These are phyloP conservation scores for Scenedesmus sp. DNA, from an alignment of 163 green algal genomes.

Conservation along the genomic window DNA sequence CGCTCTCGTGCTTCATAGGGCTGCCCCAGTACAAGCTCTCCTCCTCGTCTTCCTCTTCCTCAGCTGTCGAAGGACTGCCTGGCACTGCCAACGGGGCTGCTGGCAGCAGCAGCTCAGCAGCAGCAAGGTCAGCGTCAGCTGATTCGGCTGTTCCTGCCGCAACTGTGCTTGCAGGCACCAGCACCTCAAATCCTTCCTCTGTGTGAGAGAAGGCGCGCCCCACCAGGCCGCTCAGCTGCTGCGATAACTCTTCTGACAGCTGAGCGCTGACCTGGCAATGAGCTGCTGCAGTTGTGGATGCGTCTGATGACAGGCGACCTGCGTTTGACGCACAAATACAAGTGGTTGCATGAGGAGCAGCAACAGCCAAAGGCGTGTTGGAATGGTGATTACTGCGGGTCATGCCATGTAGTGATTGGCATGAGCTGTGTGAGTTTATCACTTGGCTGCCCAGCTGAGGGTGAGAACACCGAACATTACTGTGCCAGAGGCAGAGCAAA, in stretches of 20 bases:
- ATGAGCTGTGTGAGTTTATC: too few relatives aligned
- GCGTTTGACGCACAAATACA: background rate
- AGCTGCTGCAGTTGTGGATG: background rate
- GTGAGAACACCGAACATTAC: too few relatives aligned
- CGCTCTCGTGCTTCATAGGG: conserved; percentile 13
- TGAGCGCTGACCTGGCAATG: background rate
- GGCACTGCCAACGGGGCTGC: background rate
- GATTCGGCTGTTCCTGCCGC: conserved; percentile 8
- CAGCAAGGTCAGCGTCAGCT: background rate
- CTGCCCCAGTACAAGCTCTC: conserved; percentile 39
- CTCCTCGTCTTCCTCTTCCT: background rate
- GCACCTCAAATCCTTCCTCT: conserved; percentile 31
- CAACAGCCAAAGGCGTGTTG: background rate
- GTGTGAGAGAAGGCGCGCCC: conserved; percentile 37
- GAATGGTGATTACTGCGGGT: too few relatives aligned
- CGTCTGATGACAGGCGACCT: background rate
- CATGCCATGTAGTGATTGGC: too few relatives aligned
- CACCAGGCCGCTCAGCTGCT: conserved; percentile 38
- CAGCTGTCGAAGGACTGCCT: background rate
- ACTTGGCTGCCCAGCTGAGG: too few relatives aligned
- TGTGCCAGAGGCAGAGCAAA: too few relatives aligned
- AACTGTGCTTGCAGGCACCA: conserved; percentile 7
- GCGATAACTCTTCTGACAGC: conserved; percentile 22
- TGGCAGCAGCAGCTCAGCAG: background rate
- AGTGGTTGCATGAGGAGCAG: background rate